Percentiles rank a stretch among this genome's conserved stretches.
phyloP scores from a whole-genome alignment of 768 basidiomycete species.

The Leccinum variicolor region DNA sequence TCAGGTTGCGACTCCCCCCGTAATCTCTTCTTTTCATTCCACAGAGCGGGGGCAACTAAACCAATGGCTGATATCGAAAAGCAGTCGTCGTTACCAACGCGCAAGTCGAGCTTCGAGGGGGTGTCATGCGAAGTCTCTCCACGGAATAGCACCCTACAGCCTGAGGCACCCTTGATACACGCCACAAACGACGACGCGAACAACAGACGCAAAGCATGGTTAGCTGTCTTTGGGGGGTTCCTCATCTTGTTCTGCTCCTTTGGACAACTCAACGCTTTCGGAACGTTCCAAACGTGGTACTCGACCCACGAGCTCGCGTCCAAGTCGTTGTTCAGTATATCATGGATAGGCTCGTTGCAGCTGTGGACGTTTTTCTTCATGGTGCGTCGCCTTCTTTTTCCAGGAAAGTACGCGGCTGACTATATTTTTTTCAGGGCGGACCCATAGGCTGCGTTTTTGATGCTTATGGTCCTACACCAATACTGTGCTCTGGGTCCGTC shows the following conservation, averaged over 20 bases:
- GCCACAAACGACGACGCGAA: not conserved
- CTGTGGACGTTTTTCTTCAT: conserved; percentile 69
- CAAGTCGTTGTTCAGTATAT: conserved; percentile 52
- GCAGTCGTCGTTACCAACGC: conserved; percentile 16
- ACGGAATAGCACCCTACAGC: conserved; percentile 22
- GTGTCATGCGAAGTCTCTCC: conserved; percentile 18
- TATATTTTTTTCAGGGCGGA: conserved; percentile 45
- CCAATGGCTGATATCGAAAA: conserved; percentile 32
- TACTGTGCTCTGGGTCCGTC: conserved; percentile 51
- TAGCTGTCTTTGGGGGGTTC: conserved; percentile 63
- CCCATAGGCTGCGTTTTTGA: conserved; percentile 61
- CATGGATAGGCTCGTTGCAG: conserved; percentile 71
- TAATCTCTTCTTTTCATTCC: conserved; percentile 10
- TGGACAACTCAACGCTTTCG: conserved; percentile 70
- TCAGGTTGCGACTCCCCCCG: conserved; percentile 10
- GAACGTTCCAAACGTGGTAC: conserved; percentile 71
- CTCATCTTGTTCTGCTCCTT: conserved; percentile 66
- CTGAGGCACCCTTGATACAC: conserved; percentile 16
- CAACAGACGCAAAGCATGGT: conserved; percentile 30
- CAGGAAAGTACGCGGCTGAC: not conserved
- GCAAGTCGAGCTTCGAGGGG: conserved; percentile 22
- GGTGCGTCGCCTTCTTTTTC: conserved; percentile 35
- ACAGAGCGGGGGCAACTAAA: conserved; percentile 5
- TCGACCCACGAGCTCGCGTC: conserved; percentile 52
- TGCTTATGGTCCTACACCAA: conserved; percentile 50